These are phyloP conservation scores for Angomonas deanei DNA, from an alignment of 208 protist genomes.

Conservation along the genomic window DNA sequence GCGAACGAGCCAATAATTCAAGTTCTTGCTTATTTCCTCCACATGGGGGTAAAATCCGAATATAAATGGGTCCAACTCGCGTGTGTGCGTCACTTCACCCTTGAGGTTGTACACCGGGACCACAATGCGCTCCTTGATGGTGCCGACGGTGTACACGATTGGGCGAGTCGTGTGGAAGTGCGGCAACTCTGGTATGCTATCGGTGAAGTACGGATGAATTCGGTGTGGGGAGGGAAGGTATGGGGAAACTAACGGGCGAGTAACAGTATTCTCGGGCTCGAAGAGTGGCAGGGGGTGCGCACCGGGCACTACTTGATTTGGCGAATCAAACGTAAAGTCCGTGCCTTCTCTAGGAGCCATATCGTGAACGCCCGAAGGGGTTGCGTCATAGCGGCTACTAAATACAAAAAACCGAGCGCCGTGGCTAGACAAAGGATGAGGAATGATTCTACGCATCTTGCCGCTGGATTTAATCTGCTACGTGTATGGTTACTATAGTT, in stretches of 20 bases:
- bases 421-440: not conserved
- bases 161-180: slow-evolving; percentile 72
- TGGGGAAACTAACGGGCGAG: slow-evolving; percentile 72
- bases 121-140: slow-evolving; percentile 86
- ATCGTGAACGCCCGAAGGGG: slow-evolving; percentile 78
- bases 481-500: no score
- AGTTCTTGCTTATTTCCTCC: slow-evolving; percentile 67
- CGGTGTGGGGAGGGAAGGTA: slow-evolving; percentile 85
- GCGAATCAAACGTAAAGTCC: slow-evolving; percentile 74
- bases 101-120: slow-evolving; percentile 75
- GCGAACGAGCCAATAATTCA: slow-evolving; percentile 84
- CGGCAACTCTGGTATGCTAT: slow-evolving; percentile 74
- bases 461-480: no score
- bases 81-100: slow-evolving; percentile 77
- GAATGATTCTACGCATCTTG: not conserved
- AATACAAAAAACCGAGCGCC: slow-evolving; percentile 36
- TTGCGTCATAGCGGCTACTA: slow-evolving; percentile 62
- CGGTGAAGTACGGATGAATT: slow-evolving; percentile 83
- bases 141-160: slow-evolving; percentile 76
- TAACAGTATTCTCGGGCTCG: slow-evolving; percentile 66
- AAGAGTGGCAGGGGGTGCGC: slow-evolving; percentile 81
- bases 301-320: slow-evolving; percentile 63
- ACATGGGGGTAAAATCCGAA: slow-evolving; percentile 84
- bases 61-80: slow-evolving; percentile 88
- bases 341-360: slow-evolving; percentile 65